Evolutionary conservation across 2,329 filamentous ascomycete species (phyloP), one percentile per base, ranked within the genome.

Genomic region (Diatrype stigma): DNA sequence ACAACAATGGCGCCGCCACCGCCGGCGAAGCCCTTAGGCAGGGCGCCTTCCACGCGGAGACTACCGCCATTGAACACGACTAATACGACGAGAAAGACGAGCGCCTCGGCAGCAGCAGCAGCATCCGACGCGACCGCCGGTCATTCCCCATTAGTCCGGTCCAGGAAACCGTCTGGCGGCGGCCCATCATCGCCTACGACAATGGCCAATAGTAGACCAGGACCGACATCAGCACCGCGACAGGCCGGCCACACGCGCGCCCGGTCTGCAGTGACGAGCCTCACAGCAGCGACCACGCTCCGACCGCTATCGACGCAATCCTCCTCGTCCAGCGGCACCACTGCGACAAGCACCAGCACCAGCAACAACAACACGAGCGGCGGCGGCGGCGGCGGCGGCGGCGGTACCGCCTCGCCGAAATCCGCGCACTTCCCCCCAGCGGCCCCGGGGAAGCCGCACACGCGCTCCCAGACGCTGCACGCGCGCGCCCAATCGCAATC

Each of bases 221-320:
- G 56, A 17, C 51, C 56, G n/a, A 47, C 60, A 17, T 45, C 58
- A 1, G n/a, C 23, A 34, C 60, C 11, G 40, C 44, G 62, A 21
- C 32, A 51, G 3, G 21, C 49, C 11, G 63, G 62, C 16, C 73
- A 75, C 53, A 45, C 62, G 10, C 67, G 73, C 45, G 67, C 72
- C n/a, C 72, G 67, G 56, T 74, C 72, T n/a, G 70, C 68, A 4
- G 68, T 68, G 4, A 73, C 71, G 2, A 55, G 66, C 5, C 67
- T 74, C 14, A 68, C 67, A 12, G 48, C 66, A 28, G 66, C 67
- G 3, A 73, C 72, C 0, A 69, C 66, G 16, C 65, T 75, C 12
- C 70, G 70, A 2, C 73, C 73, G 4, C 60, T 54, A 38, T 53
- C 60, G 2, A 37, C 54, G 17, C 51, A 54, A 48, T 42, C 49